Conservation (phyloP, 495 filamentous ascomycete genomes). For the Trichoderma parareesei region DNA sequence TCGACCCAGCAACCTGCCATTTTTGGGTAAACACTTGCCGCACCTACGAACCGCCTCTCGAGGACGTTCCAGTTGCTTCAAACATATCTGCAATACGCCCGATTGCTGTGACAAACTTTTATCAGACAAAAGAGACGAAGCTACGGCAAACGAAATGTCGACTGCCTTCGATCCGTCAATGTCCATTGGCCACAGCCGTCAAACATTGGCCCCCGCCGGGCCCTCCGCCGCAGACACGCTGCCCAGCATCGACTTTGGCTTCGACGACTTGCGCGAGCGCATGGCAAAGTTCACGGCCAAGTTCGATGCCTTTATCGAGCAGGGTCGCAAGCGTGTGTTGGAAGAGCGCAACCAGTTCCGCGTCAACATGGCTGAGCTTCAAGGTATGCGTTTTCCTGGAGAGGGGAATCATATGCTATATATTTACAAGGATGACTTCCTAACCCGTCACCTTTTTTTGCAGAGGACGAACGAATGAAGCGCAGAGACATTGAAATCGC, state of each 20-base stretch:
- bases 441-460: neutral
- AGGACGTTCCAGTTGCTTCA: neutral
- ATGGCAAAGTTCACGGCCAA: slow-evolving; percentile 88
- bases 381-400: slow-evolving; percentile 48
- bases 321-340: slow-evolving; percentile 75
- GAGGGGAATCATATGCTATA: neutral
- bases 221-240: slow-evolving; percentile 64
- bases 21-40: neutral
- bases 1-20: slow-evolving; percentile 3
- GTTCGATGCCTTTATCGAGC: slow-evolving; percentile 92
- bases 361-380: slow-evolving; percentile 79
- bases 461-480: slow-evolving; percentile 87
- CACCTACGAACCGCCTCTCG: neutral
- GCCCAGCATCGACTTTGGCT: slow-evolving; percentile 88
- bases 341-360: slow-evolving; percentile 92
- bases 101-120: neutral
- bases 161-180: slow-evolving; percentile 69
- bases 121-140: neutral
- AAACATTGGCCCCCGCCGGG: slow-evolving; percentile 44
- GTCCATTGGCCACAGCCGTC: slow-evolving; percentile 60
- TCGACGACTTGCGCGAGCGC: slow-evolving; percentile 88
- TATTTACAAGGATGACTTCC: neutral
- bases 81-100: neutral
- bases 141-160: slow-evolving; percentile 40
- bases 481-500: slow-evolving; percentile 80